Percentiles rank a stretch among this genome's conserved stretches.
Conservation (phyloP, 2,329 filamentous ascomycete species). For the Colletotrichum theobromicola region DNA sequence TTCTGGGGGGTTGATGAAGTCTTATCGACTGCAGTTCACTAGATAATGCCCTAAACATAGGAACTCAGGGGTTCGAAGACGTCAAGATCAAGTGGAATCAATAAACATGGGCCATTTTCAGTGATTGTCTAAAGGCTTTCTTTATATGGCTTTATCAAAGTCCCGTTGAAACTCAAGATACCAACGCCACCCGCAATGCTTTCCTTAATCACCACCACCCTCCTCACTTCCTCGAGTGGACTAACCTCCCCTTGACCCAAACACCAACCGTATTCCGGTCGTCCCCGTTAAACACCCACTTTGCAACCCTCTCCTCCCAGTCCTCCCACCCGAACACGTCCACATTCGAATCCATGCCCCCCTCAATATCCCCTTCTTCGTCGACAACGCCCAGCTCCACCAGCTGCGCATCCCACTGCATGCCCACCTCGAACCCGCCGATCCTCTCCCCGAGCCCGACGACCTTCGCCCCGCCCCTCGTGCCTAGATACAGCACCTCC, state of each 20-base stretch:
- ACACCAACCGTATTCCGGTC: constrained; percentile 88
- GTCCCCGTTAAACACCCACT: constrained; percentile 95
- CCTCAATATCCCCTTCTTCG: constrained; percentile 42
- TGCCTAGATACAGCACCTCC: constrained; percentile 86
- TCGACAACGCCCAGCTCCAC: constrained; percentile 65
- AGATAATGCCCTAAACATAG: no score
- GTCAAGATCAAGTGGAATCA: no score
- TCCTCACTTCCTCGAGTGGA: constrained; percentile 61
- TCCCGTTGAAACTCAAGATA: background rate
- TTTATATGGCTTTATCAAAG: no score
- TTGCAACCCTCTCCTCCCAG: constrained; percentile 86
- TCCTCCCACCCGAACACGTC: constrained; percentile 91
- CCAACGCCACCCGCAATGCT: background rate
- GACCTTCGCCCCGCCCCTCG: constrained; percentile 83
- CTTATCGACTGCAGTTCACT: no score
- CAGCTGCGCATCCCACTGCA: constrained; percentile 91
- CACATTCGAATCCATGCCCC: constrained; percentile 63
- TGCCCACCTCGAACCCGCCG: constrained; percentile 84
- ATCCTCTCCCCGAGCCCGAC: constrained; percentile 75
- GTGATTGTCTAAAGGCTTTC: no score
- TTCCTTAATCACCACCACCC: background rate
- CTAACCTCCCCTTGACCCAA: constrained; percentile 86
- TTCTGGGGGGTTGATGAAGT: no score
- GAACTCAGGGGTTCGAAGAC: no score
- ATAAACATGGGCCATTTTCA: no score